phyloP scores from a whole-genome alignment of 2,329 filamentous ascomycete species.

The Didymella arachidicola region DNA sequence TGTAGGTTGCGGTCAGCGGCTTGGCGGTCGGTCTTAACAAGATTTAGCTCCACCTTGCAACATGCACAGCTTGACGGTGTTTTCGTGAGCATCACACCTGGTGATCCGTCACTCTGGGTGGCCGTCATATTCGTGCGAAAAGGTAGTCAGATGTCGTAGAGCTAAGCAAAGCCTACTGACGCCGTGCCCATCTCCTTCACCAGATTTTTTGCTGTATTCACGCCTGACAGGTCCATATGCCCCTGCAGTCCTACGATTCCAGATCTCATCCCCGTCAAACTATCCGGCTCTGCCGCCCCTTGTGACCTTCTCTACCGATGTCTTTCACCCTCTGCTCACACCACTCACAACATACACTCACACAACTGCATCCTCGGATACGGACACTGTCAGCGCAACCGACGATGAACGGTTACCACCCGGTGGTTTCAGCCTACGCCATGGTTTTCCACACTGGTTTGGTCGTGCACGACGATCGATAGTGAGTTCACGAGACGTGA shows the following conservation, averaged over 20 bases:
- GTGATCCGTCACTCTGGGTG: slow-evolving; percentile 82
- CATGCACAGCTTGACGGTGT: slow-evolving; percentile 84
- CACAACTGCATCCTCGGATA: slow-evolving; percentile 75
- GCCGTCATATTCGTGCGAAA: slow-evolving; percentile 91
- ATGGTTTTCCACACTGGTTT: slow-evolving; percentile 93
- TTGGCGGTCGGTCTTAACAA: slow-evolving; percentile 36
- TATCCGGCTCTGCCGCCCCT: slow-evolving; percentile 83
- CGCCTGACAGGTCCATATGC: slow-evolving; percentile 78
- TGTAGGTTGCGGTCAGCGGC: slow-evolving; percentile 63
- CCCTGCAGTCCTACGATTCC: slow-evolving; percentile 85
- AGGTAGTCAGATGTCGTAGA: slow-evolving; percentile 62
- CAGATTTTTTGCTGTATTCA: slow-evolving; percentile 33
- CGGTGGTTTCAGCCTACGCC: slow-evolving; percentile 86
- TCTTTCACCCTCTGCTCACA: slow-evolving; percentile 93
- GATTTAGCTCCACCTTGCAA: slow-evolving; percentile 75
- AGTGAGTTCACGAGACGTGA: slow-evolving; percentile 44
- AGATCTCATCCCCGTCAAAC: slow-evolving; percentile 82
- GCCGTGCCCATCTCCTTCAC: slow-evolving; percentile 17
- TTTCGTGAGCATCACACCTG: slow-evolving; percentile 83
- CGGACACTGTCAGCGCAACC: slow-evolving; percentile 80
- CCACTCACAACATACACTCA: slow-evolving; percentile 95
- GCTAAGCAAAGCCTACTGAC: slow-evolving; percentile 21
- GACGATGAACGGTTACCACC: slow-evolving; percentile 85
- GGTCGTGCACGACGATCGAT: slow-evolving; percentile 52
- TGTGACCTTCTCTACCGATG: slow-evolving; percentile 87